These are phyloP conservation scores for Colletotrichum sp. DNA, from an alignment of 2,329 filamentous ascomycete species.

Conservation along the genomic window DNA sequence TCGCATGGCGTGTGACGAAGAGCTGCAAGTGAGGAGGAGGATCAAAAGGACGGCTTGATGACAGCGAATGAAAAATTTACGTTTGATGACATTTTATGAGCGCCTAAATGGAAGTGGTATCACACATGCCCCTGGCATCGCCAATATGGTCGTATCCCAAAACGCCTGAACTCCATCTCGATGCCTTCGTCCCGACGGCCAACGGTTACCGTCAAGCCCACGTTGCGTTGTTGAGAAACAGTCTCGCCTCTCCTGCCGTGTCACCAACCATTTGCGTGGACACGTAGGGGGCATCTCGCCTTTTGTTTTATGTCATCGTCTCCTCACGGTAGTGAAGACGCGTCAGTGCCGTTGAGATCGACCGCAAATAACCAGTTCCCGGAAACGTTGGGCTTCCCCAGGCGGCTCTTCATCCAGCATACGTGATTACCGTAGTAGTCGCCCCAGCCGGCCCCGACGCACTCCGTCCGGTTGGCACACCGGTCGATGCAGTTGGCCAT, in stretches of 20 bases:
- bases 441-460: conserved; percentile 27
- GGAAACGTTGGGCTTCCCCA: conserved; percentile 10
- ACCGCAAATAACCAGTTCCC: conserved; percentile 18
- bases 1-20: conserved; percentile 69
- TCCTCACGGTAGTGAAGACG: neutral
- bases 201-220: neutral
- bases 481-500: conserved; percentile 27
- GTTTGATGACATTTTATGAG: conserved; percentile 12
- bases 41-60: neutral
- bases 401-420: conserved; percentile 27
- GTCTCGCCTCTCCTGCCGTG: neutral
- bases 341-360: neutral
- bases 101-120: conserved; percentile 2
- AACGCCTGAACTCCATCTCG: neutral
- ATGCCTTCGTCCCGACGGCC: neutral
- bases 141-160: neutral
- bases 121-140: neutral
- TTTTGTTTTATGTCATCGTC: neutral
- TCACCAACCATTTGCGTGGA: neutral
- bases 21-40: conserved; percentile 45
- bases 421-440: conserved; percentile 16
- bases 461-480: conserved; percentile 22
- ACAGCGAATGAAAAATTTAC: conserved; percentile 7
- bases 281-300: neutral
- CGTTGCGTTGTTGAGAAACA: neutral